Base-by-base conservation (phyloP, 2,329 filamentous ascomycete genomes). In the Penicillium italicum region DNA sequence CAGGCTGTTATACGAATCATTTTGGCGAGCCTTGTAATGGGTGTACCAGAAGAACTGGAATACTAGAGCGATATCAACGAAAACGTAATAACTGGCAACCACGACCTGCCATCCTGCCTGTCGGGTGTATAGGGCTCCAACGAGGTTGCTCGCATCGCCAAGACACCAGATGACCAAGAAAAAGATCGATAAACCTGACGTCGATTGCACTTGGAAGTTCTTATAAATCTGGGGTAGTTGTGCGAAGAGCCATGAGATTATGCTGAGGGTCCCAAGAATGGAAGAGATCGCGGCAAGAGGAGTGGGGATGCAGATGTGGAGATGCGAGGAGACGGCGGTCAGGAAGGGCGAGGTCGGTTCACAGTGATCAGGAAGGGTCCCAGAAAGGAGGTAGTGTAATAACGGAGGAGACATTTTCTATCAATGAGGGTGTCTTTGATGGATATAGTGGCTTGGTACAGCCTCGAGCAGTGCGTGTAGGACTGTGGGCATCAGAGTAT, bases 151-250 rank as follows among this genome's bases (percentile, higher is more conserved):
- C 50, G 83, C 62, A 69, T 88, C 85, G 43, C 85, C 85, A 31
- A 86, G 67, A 62, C 85, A 80, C 85, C 85, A 88, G 71, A 86
- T 85, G 2, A 82, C 75, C 45, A 88, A 72, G 69, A 88, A 88
- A 68, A 82, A 85, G 55, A 85, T 80, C 5, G 83, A 86, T 36
- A 88, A 69, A 0, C 85, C 85, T 1, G 84, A 84, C 0, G 85
- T 86, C 12, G 84, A 87, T 64, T 85, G 79, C 20, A 86, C 69
- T 50, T 77, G 77, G 67, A 84, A 83, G 67, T 88, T 88, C 74
- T 87, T 87, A 74, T 83, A 85, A 59, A 88, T 86, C 65, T 88
- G 85, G 1, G 85, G 85, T 28, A 88, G 74, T 69, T 88, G 85
- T 12, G 85, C 85, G 67, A 87, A 88, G 2, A 88, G 78, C 85